A percentile compares a stretch with the other conserved stretches of the same genome.
phyloP scores from a whole-genome alignment of 805 yeast species.

The Torulaspora delbrueckii region DNA sequence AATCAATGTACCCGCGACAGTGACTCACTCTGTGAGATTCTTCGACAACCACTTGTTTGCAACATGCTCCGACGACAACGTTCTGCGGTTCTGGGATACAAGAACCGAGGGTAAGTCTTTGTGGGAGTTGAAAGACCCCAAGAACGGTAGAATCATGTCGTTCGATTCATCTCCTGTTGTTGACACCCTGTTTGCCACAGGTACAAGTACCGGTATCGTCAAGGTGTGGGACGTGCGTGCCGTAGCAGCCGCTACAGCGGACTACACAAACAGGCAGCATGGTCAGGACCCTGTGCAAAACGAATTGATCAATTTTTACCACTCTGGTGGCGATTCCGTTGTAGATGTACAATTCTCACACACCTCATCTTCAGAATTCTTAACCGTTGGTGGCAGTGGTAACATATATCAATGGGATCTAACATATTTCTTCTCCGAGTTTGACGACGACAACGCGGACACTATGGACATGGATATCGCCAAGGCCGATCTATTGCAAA shows the following conservation, averaged over 20 bases:
- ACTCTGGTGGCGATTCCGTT: constrained; percentile 33
- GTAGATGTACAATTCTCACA: constrained; percentile 31
- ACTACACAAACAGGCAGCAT: constrained; percentile 26
- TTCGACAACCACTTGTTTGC: constrained; percentile 32
- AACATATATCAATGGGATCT: constrained; percentile 36
- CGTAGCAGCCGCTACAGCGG: constrained; percentile 24
- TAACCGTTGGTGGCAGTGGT: constrained; percentile 33
- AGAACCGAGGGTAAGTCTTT: constrained; percentile 29
- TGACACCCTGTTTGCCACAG: constrained; percentile 31
- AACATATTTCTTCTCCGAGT: constrained; percentile 40
- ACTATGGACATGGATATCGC: constrained; percentile 46
- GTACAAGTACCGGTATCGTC: constrained; percentile 32
- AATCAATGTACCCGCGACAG: constrained; percentile 30
- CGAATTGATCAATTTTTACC: constrained; percentile 27
- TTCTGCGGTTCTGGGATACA: constrained; percentile 33
- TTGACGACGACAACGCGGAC: constrained; percentile 42
- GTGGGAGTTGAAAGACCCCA: constrained; percentile 24
- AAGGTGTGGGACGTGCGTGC: constrained; percentile 36
- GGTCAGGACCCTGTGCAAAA: constrained; percentile 29
- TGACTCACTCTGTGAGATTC: constrained; percentile 31
- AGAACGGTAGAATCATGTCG: constrained; percentile 29
- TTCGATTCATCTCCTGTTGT: constrained; percentile 30
- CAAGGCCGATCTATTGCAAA: constrained; percentile 26
- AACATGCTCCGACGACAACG: constrained; percentile 33
- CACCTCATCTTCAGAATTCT: constrained; percentile 29